These are phyloP conservation scores for Helminthosporium solani DNA, from an alignment of 2,329 filamentous ascomycete genomes.

Conservation along the genomic window DNA sequence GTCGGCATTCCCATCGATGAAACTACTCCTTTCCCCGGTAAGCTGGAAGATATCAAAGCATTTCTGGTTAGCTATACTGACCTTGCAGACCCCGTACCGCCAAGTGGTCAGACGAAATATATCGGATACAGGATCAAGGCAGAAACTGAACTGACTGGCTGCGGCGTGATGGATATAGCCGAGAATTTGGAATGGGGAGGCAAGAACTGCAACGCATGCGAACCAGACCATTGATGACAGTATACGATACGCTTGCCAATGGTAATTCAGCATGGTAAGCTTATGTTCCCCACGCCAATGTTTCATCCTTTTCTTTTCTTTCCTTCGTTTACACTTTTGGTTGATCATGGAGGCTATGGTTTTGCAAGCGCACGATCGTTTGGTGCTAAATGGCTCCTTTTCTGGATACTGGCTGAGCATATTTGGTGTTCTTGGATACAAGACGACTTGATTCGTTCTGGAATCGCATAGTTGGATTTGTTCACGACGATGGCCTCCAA, in stretches of 20 bases:
- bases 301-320: not conserved
- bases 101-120: slow-evolving; percentile 17
- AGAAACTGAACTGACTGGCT: slow-evolving; percentile 8
- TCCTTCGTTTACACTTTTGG: not conserved
- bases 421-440: not conserved
- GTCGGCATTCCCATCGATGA: slow-evolving; percentile 32
- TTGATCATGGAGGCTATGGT: not conserved
- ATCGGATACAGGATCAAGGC: slow-evolving; percentile 8
- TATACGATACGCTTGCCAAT: not conserved
- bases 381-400: not conserved
- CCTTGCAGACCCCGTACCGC: slow-evolving; percentile 19
- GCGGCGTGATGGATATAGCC: slow-evolving; percentile 17
- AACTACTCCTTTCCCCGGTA: slow-evolving; percentile 31
- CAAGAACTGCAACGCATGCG: slow-evolving; percentile 19
- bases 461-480: too few relatives aligned
- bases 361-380: not conserved
- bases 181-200: slow-evolving; percentile 18
- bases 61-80: not conserved
- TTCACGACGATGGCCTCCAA: not conserved
- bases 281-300: not conserved
- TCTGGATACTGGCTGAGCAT: not conserved
- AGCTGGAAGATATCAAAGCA: not conserved
- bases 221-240: slow-evolving; percentile 12
- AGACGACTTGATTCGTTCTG: not conserved
- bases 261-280: too few relatives aligned